Percentiles rank a stretch among this genome's conserved stretches.
These are phyloP conservation scores for Apodospora peruviana DNA, from an alignment of 495 filamentous ascomycete genomes.

Conservation along the genomic window DNA sequence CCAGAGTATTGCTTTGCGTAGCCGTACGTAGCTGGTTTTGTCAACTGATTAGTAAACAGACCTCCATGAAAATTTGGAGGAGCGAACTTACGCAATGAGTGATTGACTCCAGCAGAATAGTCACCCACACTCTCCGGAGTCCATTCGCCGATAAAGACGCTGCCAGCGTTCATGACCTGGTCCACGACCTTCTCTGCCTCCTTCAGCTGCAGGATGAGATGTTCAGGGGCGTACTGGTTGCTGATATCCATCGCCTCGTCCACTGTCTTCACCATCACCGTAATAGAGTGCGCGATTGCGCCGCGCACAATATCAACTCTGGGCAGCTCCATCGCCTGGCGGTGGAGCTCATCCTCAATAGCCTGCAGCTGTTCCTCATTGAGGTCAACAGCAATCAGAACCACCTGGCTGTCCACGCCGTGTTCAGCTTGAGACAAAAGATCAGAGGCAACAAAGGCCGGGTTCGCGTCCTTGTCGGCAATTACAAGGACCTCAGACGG, in stretches of 20 bases:
- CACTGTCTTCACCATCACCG: constrained; percentile 71
- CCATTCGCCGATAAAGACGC: constrained; percentile 92
- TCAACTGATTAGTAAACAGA: constrained; percentile 12
- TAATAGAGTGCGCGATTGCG: constrained; percentile 87
- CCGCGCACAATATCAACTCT: constrained; percentile 88
- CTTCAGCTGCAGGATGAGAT: constrained; percentile 85
- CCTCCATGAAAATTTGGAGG: background rate
- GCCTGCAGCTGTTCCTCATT: constrained; percentile 62
- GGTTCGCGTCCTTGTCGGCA: constrained; percentile 85
- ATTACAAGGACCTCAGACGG: constrained; percentile 95
- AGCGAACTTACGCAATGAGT: constrained; percentile 77
- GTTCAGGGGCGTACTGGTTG: constrained; percentile 96
- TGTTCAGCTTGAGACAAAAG: constrained; percentile 95
- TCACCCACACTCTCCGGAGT: constrained; percentile 96
- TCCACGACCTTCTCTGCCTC: constrained; percentile 66
- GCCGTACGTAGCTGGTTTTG: constrained; percentile 94
- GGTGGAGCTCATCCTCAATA: constrained; percentile 86
- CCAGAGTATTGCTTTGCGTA: constrained; percentile 98
- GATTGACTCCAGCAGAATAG: constrained; percentile 96
- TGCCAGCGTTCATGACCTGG: constrained; percentile 87
- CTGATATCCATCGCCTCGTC: constrained; percentile 80
- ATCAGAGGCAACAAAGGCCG: constrained; percentile 92
- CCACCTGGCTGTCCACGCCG: constrained; percentile 90
- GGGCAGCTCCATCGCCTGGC: constrained; percentile 82
- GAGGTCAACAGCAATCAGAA: constrained; percentile 82